Base-by-base conservation (phyloP, 139 green algal genomes). In the Asterochloris erici region DNA sequence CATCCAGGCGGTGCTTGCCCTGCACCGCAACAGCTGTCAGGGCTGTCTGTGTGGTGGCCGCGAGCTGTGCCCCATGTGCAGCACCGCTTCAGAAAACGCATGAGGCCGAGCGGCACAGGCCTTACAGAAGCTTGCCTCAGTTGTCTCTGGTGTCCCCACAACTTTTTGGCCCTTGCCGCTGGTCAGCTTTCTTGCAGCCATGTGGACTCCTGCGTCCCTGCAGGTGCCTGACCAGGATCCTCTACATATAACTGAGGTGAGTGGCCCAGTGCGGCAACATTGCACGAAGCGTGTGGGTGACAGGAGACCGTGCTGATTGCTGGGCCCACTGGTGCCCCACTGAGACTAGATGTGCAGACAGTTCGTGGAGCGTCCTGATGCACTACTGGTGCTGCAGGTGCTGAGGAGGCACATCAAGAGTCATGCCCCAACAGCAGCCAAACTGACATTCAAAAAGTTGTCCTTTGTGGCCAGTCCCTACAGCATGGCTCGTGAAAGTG, bases 381-480 rank as follows among this genome's bases (percentile, higher is more conserved):
- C 73, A 64, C 14, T 47, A n/a, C 63, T 82, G 76, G 19, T 12
- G 63, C 1, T 84, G 62, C 73, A 74, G 60, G 61, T 89, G 75
- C 23, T 92, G 14, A 27, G 84, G 60, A 26, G 9, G 0, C 89
- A 93, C 70, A 68, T 90, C 16, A 29, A 74, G 9, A 28, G 10
- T 14, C 77, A 89, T 78, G 82, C 85, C 19, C 87, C 90, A 38
- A 60, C 68, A 21, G 84, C 83, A 47, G 85, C 85, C 10, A 86
- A 88, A 10, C 82, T 92, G 38, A 90, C 81, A 27, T 84, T 94
- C 77, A 89, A 61, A n/a, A 75, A 47, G 19, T 81, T 94, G 68
- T 85, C 86, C 19, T 93, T 90, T 61, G 62, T 68, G 70, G 85
- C 89, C 14, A 23, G 80, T 17, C 88, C 91, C 9, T 94, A 87